Percentiles rank a stretch among this genome's conserved stretches.
Conservation (phyloP, 148 eudicot species). For the Beta vulgaris region DNA sequence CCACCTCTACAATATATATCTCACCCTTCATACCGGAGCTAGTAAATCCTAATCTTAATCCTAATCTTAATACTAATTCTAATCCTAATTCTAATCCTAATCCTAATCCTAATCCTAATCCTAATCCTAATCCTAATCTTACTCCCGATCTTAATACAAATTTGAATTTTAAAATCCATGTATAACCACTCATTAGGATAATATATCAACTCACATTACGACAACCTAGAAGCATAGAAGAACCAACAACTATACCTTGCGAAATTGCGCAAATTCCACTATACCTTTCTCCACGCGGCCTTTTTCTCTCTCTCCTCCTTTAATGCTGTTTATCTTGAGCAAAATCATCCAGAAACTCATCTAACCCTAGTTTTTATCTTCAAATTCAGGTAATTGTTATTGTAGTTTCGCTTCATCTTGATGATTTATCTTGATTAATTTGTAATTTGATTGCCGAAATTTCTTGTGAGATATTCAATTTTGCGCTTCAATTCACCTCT, state of each 20-base stretch:
- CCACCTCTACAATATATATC: no score
- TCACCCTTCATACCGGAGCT: no score
- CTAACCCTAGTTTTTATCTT: not conserved
- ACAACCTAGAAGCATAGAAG: not conserved
- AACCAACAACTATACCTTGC: not conserved
- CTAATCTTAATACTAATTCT: no score
- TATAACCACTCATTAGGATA: not conserved
- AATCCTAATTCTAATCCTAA: no score
- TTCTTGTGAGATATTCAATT: not conserved
- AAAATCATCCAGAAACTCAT: not conserved
- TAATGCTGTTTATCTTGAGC: not conserved
- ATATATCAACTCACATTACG: not conserved
- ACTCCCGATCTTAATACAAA: not conserved
- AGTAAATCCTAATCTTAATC: no score
- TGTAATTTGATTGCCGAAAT: not conserved
- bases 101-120: no score
- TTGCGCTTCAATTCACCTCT: no score
- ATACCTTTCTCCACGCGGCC: not conserved
- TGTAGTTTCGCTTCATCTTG: not conserved
- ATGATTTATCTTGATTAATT: not conserved
- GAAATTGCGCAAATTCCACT: conserved; percentile 3
- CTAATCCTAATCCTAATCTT: not conserved
- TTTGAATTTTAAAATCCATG: not conserved
- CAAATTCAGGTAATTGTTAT: not conserved
- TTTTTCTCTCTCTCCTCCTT: conserved; percentile 5